Percentiles rank a stretch among this genome's conserved stretches.
Conservation (phyloP, 352 stramenopile genomes). For the Phytophthora hybrid region DNA sequence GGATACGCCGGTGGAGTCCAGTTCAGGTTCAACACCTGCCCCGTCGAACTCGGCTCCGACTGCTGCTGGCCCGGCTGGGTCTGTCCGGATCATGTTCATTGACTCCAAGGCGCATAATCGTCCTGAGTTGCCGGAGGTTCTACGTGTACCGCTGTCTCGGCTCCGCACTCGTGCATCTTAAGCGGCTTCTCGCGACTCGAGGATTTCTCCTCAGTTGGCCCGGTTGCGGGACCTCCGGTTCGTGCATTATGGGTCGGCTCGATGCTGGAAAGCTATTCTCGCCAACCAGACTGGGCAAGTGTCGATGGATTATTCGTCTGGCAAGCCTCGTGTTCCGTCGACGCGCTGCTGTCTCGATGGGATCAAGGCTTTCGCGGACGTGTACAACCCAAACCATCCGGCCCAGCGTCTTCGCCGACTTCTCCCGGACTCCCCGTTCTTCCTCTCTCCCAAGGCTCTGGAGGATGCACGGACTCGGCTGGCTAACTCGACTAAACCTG, state of each 20-base stretch:
- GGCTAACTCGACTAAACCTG: neutral
- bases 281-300: neutral
- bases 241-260: neutral
- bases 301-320: too few species aligned
- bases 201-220: neutral
- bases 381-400: neutral
- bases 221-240: neutral
- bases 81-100: too few species aligned
- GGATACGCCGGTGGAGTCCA: too few species aligned
- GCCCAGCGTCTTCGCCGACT: neutral
- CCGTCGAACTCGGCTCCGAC: too few species aligned
- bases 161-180: neutral
- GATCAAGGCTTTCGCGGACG: neutral
- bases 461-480: neutral
- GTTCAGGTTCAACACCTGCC: too few species aligned
- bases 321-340: too few species aligned
- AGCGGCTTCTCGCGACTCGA: neutral
- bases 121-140: neutral
- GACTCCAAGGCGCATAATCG: neutral
- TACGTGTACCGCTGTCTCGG: neutral
- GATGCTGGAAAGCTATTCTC: neutral
- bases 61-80: too few species aligned
- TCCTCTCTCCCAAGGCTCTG: neutral
- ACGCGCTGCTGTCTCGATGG: neutral
- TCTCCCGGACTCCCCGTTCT: neutral